Base-by-base conservation (phyloP, 2,329 filamentous ascomycete genomes). In the Fusarium siculi region DNA sequence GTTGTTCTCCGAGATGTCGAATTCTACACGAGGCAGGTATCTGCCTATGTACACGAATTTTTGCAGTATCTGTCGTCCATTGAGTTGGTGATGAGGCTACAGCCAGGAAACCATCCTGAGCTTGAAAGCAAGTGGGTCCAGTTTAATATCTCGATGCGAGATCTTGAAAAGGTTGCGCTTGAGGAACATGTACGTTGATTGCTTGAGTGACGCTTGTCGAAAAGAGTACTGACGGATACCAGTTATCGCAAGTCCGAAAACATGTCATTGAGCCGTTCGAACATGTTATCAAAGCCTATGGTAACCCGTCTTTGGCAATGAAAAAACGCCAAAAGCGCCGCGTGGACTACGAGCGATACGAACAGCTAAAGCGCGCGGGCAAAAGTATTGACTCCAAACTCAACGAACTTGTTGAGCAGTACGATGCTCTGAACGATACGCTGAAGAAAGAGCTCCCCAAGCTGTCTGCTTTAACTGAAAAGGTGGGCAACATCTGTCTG, bases 1-100 rank as follows among this genome's bases (percentile, higher is more conserved):
- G 93, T 99, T 43, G 94, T 98, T 46, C 91, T 97, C 78, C 91
- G 95, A 66, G 96, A 98, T 80, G 93, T 97, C n/a, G 94, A 98
- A 78, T 94, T 92, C 77, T 98, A 98, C 81, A 92, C 94, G 9
- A 89, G 92, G n/a, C 92, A 95, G 63, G 90, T 94, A 7, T 90
- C 93, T 14, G 89, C 89, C n/a, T 94, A 93, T 72, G 92, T 97
- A 55, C 90, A 93, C 66, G 92, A 93, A 74, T 95, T 97, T 76
- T 88, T 95, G 54, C 91, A 93, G 68, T 93, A 96, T 73, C 88
- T 96, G 36, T 90, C 91, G 5, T 93, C 93, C 2, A 93, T 98
- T 80, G 94, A 97, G 81, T 88, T 93, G 2, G 92, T 95, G 73
- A 93, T 97, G 83, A 91, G 90, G 43, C 82, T 91, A 39, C 89